Percentiles rank a stretch among this genome's conserved stretches.
Evolutionary conservation across 257 asterid genomes (phyloP).

Genomic region (Gentiana dahurica): DNA sequence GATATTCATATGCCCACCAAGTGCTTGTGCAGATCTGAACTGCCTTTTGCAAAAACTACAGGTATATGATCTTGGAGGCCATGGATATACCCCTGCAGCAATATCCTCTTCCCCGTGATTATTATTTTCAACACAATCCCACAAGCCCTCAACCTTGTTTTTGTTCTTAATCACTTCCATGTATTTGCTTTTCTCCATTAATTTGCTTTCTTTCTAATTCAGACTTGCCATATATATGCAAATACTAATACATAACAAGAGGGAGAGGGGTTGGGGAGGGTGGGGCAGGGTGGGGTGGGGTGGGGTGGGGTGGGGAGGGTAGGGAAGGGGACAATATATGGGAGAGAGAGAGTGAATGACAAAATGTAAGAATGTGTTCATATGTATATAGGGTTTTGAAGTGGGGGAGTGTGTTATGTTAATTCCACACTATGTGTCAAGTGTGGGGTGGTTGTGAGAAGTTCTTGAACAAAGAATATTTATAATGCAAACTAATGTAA

Average conservation of each 20-base stretch:
- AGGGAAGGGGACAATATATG: too few species aligned
- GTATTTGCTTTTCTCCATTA: conserved; percentile 14
- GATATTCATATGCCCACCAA: conserved; percentile 98
- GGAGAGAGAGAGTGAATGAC: neutral
- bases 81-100: conserved; percentile 46
- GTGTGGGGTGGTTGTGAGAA: too few species aligned
- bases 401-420: too few species aligned
- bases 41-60: conserved; percentile 89
- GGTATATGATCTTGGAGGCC: conserved; percentile 85
- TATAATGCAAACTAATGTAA: too few species aligned
- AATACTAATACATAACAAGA: neutral
- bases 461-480: too few species aligned
- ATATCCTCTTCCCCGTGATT: conserved; percentile 24
- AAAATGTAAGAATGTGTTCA: too few species aligned
- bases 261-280: neutral
- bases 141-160: conserved; percentile 25
- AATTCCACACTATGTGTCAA: too few species aligned
- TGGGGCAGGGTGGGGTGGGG: neutral
- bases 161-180: conserved; percentile 21
- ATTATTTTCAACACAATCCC: conserved; percentile 14
- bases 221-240: neutral
- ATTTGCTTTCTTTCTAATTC: neutral
- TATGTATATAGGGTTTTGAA: neutral
- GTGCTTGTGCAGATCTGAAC: conserved; percentile 92
- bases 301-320: neutral